phyloP scores from a whole-genome alignment of 169 alveolate genomes.

The Plasmodium cynomolgi region DNA sequence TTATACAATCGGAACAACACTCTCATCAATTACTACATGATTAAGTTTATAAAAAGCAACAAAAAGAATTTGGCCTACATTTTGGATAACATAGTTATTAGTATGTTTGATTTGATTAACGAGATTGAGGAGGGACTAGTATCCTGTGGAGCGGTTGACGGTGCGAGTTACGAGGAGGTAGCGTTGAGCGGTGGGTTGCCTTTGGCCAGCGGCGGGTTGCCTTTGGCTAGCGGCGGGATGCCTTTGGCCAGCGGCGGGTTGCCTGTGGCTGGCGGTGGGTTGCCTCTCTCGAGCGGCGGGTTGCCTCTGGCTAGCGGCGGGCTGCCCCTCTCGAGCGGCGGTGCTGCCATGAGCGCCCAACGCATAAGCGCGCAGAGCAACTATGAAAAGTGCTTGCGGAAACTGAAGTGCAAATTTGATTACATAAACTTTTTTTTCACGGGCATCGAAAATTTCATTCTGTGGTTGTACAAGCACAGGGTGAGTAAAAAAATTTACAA shows the following conservation, averaged over 20 bases:
- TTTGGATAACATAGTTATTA: constrained; percentile 39
- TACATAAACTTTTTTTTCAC: constrained; percentile 28
- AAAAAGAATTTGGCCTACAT: constrained; percentile 41
- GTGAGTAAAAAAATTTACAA: constrained; percentile 36
- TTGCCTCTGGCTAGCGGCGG: too few species aligned
- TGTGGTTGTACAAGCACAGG: constrained; percentile 58
- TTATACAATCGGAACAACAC: constrained; percentile 23
- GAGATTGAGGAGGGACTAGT: constrained; percentile 7
- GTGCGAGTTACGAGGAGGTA: background rate
- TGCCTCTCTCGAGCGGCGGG: too few species aligned
- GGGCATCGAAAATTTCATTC: constrained; percentile 38
- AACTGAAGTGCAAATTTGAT: constrained; percentile 48
- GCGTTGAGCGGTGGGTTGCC: background rate
- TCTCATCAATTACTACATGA: constrained; percentile 25
- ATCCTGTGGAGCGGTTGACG: background rate
- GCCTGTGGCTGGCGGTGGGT: too few species aligned
- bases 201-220: too few species aligned
- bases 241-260: too few species aligned
- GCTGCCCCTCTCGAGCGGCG: background rate
- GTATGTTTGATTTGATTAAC: constrained; percentile 46
- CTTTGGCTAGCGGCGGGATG: too few species aligned
- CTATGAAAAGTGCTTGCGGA: constrained; percentile 1
- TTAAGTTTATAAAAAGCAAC: constrained; percentile 16
- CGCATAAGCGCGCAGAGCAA: background rate
- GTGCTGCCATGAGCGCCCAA: background rate